Conservation (phyloP, 2,329 filamentous ascomycete genomes). For the Stromatinia cepivora region DNA sequence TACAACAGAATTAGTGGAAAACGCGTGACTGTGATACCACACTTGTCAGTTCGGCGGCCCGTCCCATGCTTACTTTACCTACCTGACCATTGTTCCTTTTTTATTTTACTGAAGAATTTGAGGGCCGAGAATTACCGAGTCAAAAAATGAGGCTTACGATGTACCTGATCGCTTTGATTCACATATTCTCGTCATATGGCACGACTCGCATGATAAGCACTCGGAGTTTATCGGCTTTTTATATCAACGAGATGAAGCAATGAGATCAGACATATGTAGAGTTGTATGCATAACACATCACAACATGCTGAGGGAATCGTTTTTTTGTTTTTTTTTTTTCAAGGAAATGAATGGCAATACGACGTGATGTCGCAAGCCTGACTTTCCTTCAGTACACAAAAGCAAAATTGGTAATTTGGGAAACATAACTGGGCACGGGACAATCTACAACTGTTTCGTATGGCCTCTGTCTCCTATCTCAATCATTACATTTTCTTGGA, state of each 20-base stretch:
- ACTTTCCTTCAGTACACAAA: background rate
- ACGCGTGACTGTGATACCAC: background rate
- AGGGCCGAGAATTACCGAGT: background rate
- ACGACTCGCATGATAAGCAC: background rate
- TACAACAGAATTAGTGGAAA: slow-evolving; percentile 8
- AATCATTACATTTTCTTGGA: background rate
- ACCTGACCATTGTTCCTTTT: background rate
- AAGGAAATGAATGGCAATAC: background rate
- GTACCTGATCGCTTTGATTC: background rate
- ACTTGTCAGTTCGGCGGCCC: background rate
- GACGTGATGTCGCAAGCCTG: background rate
- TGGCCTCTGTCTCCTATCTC: background rate
- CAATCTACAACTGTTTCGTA: background rate
- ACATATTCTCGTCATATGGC: background rate
- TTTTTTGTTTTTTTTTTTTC: background rate
- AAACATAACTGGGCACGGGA: background rate
- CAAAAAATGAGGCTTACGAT: background rate
- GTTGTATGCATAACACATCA: background rate
- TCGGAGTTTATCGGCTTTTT: background rate
- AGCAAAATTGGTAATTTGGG: background rate
- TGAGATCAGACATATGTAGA: background rate
- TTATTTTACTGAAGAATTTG: background rate
- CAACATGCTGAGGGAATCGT: background rate
- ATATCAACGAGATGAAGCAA: slow-evolving; percentile 2
- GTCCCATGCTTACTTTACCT: background rate